phyloP scores from a whole-genome alignment of 345 rosid genomes.

The Chamaenerion angustifolium region DNA sequence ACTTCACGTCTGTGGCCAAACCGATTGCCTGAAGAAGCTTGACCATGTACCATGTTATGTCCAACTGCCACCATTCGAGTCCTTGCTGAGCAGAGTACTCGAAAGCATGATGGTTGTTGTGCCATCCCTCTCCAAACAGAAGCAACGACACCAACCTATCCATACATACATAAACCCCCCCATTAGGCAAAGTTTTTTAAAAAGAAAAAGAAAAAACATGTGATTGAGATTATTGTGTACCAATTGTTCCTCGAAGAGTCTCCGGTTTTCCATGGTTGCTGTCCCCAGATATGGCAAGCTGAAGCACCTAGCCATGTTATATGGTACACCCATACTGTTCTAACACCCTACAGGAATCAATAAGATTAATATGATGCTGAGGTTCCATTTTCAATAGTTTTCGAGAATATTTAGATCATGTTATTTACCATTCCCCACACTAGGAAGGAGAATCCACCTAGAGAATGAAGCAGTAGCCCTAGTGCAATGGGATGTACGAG shows the following conservation, averaged over 20 bases:
- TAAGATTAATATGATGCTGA: no score
- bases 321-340: slow-evolving; percentile 58
- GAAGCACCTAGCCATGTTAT: slow-evolving; percentile 82
- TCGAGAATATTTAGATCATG: not conserved
- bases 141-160: slow-evolving; percentile 42
- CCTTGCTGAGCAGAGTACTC: slow-evolving; percentile 80
- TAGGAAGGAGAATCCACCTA: slow-evolving; percentile 67
- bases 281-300: slow-evolving; percentile 91
- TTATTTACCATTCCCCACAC: slow-evolving; percentile 90
- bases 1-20: slow-evolving; percentile 60
- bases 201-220: no score
- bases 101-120: slow-evolving; percentile 83
- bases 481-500: slow-evolving; percentile 57
- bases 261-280: slow-evolving; percentile 66
- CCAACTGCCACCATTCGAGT: slow-evolving; percentile 81
- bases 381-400: no score
- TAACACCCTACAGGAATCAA: slow-evolving; percentile 40
- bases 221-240: slow-evolving; percentile 15
- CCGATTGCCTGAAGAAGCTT: slow-evolving; percentile 52
- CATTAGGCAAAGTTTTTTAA: no score
- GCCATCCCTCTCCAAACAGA: slow-evolving; percentile 94
- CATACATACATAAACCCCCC: no score
- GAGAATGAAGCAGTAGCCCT: slow-evolving; percentile 37
- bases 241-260: slow-evolving; percentile 79
- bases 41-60: slow-evolving; percentile 69